phyloP scores from a whole-genome alignment of 108 stramenopile genomes.

The Fistulifera solaris region DNA sequence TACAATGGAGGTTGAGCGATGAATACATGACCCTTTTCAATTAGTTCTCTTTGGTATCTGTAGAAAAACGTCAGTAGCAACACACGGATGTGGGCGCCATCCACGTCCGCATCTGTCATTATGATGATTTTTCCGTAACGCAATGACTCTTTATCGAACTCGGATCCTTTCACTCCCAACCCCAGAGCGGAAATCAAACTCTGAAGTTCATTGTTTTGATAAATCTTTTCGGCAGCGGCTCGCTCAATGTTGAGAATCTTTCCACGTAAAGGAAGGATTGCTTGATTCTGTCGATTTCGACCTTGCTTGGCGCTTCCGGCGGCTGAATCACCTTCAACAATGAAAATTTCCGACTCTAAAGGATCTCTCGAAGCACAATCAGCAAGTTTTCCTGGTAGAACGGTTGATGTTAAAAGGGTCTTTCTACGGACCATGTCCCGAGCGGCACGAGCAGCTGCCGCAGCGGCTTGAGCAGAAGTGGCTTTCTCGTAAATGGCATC shows the following conservation, averaged over 20 bases:
- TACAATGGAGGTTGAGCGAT: slow-evolving; percentile 93
- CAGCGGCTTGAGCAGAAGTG: slow-evolving; percentile 76
- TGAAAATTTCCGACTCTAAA: slow-evolving; percentile 83
- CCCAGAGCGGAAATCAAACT: slow-evolving; percentile 88
- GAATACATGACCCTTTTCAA: slow-evolving; percentile 85
- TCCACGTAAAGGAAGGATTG: slow-evolving; percentile 89
- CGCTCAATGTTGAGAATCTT: slow-evolving; percentile 97
- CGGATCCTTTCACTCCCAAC: slow-evolving; percentile 80
- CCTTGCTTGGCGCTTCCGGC: slow-evolving; percentile 95
- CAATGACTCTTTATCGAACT: slow-evolving; percentile 63
- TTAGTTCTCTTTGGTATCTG: slow-evolving; percentile 85
- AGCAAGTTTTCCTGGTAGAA: slow-evolving; percentile 89
- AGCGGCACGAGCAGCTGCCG: slow-evolving; percentile 87
- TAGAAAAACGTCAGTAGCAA: slow-evolving; percentile 90
- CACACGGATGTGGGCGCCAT: slow-evolving; percentile 95
- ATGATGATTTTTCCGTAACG: slow-evolving; percentile 82
- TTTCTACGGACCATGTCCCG: slow-evolving; percentile 91
- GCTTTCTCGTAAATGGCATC: slow-evolving; percentile 81
- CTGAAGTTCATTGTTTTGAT: slow-evolving; percentile 88
- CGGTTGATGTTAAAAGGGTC: slow-evolving; percentile 78
- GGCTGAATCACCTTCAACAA: slow-evolving; percentile 94
- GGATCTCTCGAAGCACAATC: slow-evolving; percentile 81
- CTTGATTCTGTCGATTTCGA: slow-evolving; percentile 87
- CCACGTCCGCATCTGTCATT: slow-evolving; percentile 98
- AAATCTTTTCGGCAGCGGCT: slow-evolving; percentile 82